Evolutionary conservation across 2,329 filamentous ascomycete genomes (phyloP).

Genomic region (Zymoseptoria ardabiliae): DNA sequence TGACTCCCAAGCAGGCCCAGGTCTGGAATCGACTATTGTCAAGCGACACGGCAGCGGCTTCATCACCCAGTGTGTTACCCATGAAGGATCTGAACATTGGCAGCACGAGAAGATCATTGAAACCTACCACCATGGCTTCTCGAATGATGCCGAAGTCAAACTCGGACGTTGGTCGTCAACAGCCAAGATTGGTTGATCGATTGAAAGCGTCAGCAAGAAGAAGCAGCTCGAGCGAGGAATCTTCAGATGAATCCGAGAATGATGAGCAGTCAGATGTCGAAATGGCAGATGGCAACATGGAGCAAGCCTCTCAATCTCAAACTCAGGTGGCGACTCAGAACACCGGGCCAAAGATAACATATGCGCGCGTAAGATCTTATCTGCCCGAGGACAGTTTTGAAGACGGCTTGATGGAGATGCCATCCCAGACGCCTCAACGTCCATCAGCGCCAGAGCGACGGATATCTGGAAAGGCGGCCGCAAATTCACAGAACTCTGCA

Average conservation of each 20-base stretch:
- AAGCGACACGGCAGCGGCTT: constrained; percentile 10
- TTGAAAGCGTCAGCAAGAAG: constrained; percentile 25
- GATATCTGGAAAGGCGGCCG: constrained; percentile 6
- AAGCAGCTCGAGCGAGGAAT: constrained; percentile 17
- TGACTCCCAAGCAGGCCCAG: constrained; percentile 28
- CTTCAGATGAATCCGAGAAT: constrained; percentile 11
- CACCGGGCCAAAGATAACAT: constrained; percentile 46
- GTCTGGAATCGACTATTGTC: constrained; percentile 26
- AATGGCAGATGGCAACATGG: constrained; percentile 7
- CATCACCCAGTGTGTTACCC: constrained; percentile 20
- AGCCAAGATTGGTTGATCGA: constrained; percentile 27
- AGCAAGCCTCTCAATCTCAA: constrained; percentile 8
- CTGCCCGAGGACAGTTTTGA: constrained; percentile 46
- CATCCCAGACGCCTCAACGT: constrained; percentile 20
- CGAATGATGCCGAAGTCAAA: constrained; percentile 16
- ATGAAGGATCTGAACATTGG: constrained; percentile 19
- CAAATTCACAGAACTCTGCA: constrained; percentile 21
- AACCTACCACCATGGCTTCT: neutral
- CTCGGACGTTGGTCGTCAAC: constrained; percentile 19
- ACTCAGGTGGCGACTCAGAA: constrained; percentile 12
- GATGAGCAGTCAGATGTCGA: constrained; percentile 14
- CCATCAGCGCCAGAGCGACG: constrained; percentile 6
- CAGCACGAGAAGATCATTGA: constrained; percentile 6
- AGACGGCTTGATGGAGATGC: constrained; percentile 27
- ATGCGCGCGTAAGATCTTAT: constrained; percentile 50